Percentiles rank a stretch among this genome's conserved stretches.
Evolutionary conservation across 148 eudicot genomes (phyloP).

Genomic region (Tetragonia tetragonoides): DNA sequence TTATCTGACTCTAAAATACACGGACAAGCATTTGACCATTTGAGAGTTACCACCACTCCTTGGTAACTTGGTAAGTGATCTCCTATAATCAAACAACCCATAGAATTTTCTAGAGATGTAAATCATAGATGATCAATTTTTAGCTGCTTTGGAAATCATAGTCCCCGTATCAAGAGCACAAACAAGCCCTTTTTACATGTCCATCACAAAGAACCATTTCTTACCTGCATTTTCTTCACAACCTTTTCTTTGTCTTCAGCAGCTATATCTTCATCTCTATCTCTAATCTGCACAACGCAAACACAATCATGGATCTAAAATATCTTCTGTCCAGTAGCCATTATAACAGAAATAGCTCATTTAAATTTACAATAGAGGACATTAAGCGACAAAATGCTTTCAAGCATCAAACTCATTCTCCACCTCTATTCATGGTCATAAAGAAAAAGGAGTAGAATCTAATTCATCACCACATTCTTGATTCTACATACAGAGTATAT

Average conservation of each 20-base stretch:
- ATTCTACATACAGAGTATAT: too few relatives aligned
- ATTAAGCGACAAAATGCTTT: not conserved
- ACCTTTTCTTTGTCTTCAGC: slow-evolving; percentile 26
- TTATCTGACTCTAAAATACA: not conserved
- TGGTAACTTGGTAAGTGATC: not conserved
- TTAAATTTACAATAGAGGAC: not conserved
- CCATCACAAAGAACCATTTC: not conserved
- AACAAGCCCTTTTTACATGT: slow-evolving; percentile 31
- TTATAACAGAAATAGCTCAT: not conserved
- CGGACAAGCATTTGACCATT: not conserved
- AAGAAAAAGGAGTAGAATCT: not conserved
- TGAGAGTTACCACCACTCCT: not conserved
- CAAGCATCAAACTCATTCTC: not conserved
- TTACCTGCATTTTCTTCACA: slow-evolving; percentile 48
- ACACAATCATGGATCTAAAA: not conserved
- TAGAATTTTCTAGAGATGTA: not conserved
- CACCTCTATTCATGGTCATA: not conserved
- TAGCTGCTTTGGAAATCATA: too few relatives aligned
- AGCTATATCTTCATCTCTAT: slow-evolving; percentile 31
- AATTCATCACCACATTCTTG: not conserved
- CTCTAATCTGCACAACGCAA: slow-evolving; percentile 8
- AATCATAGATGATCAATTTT: not conserved
- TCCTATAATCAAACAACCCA: not conserved
- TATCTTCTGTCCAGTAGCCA: not conserved
- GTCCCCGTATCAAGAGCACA: too few relatives aligned